Percentiles rank a stretch among this genome's conserved stretches.
Evolutionary conservation across 2,329 filamentous ascomycete genomes (phyloP).

Genomic region (Microsporum canis): DNA sequence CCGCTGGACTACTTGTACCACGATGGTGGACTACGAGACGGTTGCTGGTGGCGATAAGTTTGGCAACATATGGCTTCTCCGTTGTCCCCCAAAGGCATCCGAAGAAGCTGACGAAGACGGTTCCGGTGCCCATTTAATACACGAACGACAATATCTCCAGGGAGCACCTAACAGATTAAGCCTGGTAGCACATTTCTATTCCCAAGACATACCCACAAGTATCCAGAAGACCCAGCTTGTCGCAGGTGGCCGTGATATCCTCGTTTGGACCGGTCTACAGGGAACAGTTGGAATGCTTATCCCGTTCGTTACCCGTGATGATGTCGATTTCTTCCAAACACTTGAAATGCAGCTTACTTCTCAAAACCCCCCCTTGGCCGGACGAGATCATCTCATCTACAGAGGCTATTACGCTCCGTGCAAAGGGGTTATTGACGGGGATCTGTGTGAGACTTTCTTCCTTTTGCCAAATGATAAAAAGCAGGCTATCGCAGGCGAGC

Average conservation of each 20-base stretch:
- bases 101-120: constrained; percentile 87
- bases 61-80: constrained; percentile 86
- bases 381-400: constrained; percentile 91
- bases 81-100: constrained; percentile 74
- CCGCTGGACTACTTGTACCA: constrained; percentile 78
- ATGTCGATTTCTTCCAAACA: constrained; percentile 95
- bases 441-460: constrained; percentile 86
- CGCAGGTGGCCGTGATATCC: constrained; percentile 78
- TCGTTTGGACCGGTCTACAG: constrained; percentile 89
- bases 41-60: constrained; percentile 94
- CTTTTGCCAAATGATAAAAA: constrained; percentile 79
- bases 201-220: constrained; percentile 83
- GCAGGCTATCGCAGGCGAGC: constrained; percentile 83
- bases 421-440: constrained; percentile 93
- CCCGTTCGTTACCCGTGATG: constrained; percentile 81
- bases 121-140: constrained; percentile 77
- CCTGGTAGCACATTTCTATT: constrained; percentile 77
- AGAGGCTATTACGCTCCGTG: constrained; percentile 91
- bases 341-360: constrained; percentile 78
- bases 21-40: constrained; percentile 97
- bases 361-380: constrained; percentile 78
- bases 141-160: constrained; percentile 80
- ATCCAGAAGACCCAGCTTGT: constrained; percentile 83
- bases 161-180: constrained; percentile 76
- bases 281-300: constrained; percentile 89